Percentiles rank a stretch among this genome's conserved stretches.
Evolutionary conservation across 306 rosid genomes (phyloP).

Genomic region (Parietaria judaica): DNA sequence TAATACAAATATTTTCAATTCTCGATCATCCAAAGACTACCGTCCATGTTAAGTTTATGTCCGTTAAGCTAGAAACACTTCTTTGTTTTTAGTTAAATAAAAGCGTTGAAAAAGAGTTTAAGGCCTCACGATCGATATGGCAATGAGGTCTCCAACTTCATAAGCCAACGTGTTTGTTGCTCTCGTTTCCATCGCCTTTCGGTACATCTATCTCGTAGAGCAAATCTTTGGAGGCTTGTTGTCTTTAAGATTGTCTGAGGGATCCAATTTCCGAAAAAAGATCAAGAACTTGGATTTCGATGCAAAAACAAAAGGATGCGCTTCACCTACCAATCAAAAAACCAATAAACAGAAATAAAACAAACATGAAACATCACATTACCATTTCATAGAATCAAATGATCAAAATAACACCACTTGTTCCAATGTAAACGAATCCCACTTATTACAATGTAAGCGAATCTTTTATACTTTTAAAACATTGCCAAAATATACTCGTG

Average conservation of each 20-base stretch:
- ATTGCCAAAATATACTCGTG: no score
- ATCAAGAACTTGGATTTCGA: constrained; percentile 26
- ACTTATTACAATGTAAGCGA: no score
- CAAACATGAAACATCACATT: no score
- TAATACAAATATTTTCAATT: no score
- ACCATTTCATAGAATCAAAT: no score
- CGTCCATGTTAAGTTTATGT: no score
- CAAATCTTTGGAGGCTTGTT: constrained; percentile 10
- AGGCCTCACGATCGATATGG: constrained; percentile 33
- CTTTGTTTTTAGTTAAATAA: neutral
- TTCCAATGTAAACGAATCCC: no score
- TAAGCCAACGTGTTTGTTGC: constrained; percentile 11
- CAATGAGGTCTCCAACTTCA: constrained; percentile 42
- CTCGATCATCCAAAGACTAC: no score
- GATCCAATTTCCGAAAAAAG: constrained; percentile 23
- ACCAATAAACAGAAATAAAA: neutral
- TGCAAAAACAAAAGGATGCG: constrained; percentile 36
- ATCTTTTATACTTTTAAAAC: no score
- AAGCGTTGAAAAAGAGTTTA: no score
- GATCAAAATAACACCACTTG: no score
- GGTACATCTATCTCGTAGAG: constrained; percentile 15
- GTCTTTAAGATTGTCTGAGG: neutral
- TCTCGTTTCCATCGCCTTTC: neutral
- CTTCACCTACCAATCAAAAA: constrained; percentile 25
- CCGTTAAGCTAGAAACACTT: no score